Evolutionary conservation across 2,329 filamentous ascomycete genomes (phyloP).

Genomic region (Botryotinia globosa): DNA sequence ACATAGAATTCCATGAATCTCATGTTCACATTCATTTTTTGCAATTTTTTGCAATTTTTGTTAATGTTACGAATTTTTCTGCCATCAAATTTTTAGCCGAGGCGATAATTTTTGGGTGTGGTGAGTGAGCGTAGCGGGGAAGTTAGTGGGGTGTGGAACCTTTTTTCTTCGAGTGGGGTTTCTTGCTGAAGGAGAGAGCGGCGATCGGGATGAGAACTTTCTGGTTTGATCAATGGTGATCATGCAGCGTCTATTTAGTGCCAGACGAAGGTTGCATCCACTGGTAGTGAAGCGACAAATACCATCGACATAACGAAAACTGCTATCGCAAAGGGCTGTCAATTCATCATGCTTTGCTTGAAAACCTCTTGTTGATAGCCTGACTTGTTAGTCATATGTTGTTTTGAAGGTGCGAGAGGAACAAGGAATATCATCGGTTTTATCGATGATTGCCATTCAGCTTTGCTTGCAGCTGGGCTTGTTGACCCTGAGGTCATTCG

Average conservation of each 20-base stretch:
- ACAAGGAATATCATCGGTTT: not conserved
- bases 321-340: not conserved
- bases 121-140: not conserved
- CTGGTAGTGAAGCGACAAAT: not conserved
- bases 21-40: not conserved
- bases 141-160: not conserved
- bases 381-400: not conserved
- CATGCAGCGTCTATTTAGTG: not conserved
- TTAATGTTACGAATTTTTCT: not conserved
- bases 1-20: not conserved
- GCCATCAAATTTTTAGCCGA: not conserved
- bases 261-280: not conserved
- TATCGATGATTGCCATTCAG: not conserved
- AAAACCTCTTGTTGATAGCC: no score
- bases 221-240: not conserved
- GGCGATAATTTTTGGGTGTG: not conserved
- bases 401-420: not conserved
- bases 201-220: not conserved
- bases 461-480: not conserved
- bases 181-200: not conserved
- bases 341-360: not conserved
- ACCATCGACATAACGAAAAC: not conserved
- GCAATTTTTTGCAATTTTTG: not conserved
- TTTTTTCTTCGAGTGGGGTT: not conserved
- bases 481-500: not conserved